These are phyloP conservation scores for Syzygium malaccense DNA, from an alignment of 441 rosid species.

Conservation along the genomic window DNA sequence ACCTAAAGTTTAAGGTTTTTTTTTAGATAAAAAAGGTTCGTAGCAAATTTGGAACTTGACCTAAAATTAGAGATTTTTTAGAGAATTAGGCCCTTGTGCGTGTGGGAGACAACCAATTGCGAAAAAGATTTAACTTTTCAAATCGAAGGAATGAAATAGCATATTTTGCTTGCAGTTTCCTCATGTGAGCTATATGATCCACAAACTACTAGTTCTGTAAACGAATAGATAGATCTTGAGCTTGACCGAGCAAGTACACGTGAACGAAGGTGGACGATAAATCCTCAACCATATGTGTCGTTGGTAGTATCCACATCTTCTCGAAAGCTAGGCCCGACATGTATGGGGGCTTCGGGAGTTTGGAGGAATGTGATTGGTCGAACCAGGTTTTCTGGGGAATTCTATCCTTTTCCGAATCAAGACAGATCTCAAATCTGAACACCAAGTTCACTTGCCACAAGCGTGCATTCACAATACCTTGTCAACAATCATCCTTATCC, in stretches of 20 bases:
- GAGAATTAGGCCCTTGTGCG: neutral
- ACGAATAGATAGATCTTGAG: neutral
- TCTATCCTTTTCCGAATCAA: neutral
- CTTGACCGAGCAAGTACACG: neutral
- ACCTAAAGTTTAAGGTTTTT: too few relatives aligned
- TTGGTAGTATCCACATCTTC: neutral
- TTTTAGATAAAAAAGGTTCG: too few relatives aligned
- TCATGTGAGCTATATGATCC: neutral
- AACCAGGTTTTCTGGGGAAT: neutral
- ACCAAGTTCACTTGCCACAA: neutral
- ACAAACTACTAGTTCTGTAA: neutral
- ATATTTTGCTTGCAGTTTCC: neutral
- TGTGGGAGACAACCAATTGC: neutral
- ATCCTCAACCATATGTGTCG: neutral
- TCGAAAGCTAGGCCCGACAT: neutral
- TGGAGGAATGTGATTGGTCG: neutral
- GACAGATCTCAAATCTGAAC: neutral
- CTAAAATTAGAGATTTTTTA: too few relatives aligned
- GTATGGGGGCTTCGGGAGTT: neutral
- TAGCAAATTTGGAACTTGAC: rapidly evolving
- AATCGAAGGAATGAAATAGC: neutral
- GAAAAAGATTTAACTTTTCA: neutral
- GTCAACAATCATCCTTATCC: neutral
- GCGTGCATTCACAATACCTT: neutral
- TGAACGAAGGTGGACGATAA: neutral